Conservation (phyloP, 2,329 filamentous ascomycete genomes). For the Colletotrichum sp. region DNA sequence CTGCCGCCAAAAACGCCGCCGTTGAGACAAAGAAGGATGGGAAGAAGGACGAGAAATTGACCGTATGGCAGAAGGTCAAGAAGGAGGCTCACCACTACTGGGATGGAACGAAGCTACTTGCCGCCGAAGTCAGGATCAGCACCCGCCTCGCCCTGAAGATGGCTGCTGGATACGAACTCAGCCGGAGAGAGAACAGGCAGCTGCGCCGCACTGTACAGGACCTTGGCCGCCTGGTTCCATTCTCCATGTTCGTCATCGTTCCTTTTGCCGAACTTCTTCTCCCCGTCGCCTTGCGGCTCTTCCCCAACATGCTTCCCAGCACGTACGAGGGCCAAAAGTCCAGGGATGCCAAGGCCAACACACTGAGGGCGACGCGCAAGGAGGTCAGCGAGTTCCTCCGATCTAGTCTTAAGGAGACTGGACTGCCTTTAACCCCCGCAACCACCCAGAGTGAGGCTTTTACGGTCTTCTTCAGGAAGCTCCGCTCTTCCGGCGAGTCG, state of each 20-base stretch:
- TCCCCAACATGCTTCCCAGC: slow-evolving; percentile 96
- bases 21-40: slow-evolving; percentile 65
- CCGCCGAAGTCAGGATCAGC: slow-evolving; percentile 91
- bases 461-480: slow-evolving; percentile 95
- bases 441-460: slow-evolving; percentile 95
- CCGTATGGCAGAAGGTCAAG: slow-evolving; percentile 90
- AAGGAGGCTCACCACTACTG: slow-evolving; percentile 94
- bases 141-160: slow-evolving; percentile 92
- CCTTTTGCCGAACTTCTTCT: slow-evolving; percentile 94
- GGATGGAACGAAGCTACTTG: slow-evolving; percentile 96
- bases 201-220: slow-evolving; percentile 93
- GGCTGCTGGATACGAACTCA: slow-evolving; percentile 97
- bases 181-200: slow-evolving; percentile 90
- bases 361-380: slow-evolving; percentile 84
- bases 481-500: slow-evolving; percentile 87
- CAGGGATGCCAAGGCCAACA: slow-evolving; percentile 86
- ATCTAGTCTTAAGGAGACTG: slow-evolving; percentile 90
- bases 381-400: slow-evolving; percentile 92
- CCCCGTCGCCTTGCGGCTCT: slow-evolving; percentile 89
- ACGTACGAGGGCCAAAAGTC: slow-evolving; percentile 94
- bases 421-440: slow-evolving; percentile 81
- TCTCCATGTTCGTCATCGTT: slow-evolving; percentile 96
- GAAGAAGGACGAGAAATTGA: slow-evolving; percentile 85
- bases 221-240: slow-evolving; percentile 89
- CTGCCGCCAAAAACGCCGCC: slow-evolving; percentile 66